Conservation (phyloP, 192 early-diverging fungal genomes). For the Dissophora ornata region DNA sequence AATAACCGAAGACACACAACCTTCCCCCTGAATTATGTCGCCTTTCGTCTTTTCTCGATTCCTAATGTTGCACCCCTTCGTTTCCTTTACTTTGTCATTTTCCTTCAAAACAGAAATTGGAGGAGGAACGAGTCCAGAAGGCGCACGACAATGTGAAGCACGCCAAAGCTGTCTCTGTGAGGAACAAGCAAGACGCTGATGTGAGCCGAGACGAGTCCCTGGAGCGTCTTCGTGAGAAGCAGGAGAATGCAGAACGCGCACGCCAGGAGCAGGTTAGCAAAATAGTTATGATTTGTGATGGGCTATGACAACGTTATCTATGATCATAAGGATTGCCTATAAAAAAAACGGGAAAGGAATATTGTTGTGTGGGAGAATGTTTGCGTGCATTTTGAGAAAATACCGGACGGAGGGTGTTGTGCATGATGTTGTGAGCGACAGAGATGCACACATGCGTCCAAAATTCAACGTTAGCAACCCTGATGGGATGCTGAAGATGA, state of each 20-base stretch:
- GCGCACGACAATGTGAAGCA: slow-evolving; percentile 45
- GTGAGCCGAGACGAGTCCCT: slow-evolving; percentile 37
- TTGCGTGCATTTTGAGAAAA: no score
- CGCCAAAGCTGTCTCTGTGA: slow-evolving; percentile 45
- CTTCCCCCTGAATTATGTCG: not conserved
- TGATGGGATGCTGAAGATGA: no score
- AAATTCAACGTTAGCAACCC: no score
- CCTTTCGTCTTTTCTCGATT: no score
- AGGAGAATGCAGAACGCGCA: slow-evolving; percentile 44
- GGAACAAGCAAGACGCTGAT: slow-evolving; percentile 28
- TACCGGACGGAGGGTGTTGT: no score
- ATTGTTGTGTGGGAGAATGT: no score
- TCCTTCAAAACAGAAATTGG: slow-evolving; percentile 21
- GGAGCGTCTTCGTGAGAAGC: slow-evolving; percentile 43
- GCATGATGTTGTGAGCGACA: no score
- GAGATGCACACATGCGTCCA: no score
- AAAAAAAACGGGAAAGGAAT: no score
- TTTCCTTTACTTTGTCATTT: no score
- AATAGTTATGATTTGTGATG: not conserved
- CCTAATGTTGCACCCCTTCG: no score
- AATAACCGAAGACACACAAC: not conserved
- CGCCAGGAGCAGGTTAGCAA: slow-evolving; percentile 42
- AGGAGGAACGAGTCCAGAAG: slow-evolving; percentile 51
- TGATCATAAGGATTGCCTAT: no score
- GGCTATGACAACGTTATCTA: not conserved